Evolutionary conservation across 129 eudicot species (phyloP).

Genomic region (Rutidosis leptorrhynchoides): DNA sequence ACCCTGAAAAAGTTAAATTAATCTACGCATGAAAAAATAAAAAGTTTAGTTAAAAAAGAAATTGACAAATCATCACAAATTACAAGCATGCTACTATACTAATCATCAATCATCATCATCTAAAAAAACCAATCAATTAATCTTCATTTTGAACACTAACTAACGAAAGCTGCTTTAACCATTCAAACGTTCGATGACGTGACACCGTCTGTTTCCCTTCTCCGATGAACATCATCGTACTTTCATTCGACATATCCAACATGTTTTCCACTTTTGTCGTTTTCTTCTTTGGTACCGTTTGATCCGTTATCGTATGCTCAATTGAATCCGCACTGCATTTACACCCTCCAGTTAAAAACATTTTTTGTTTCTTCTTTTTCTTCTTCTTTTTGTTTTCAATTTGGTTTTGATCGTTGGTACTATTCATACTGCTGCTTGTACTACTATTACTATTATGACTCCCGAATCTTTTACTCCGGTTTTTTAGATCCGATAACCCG

Average conservation of each 20-base stretch:
- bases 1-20: slow-evolving; percentile 36
- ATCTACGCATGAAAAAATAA: slow-evolving; percentile 12
- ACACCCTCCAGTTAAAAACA: slow-evolving; percentile 50
- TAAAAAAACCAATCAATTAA: slow-evolving; percentile 15
- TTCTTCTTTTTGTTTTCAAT: slow-evolving; percentile 17
- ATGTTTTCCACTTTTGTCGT: slow-evolving; percentile 23
- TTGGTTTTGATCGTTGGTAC: slow-evolving; percentile 20
- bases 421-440: slow-evolving; percentile 34
- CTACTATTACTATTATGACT: slow-evolving; percentile 58
- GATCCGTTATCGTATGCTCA: slow-evolving; percentile 31
- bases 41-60: slow-evolving; percentile 23
- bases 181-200: slow-evolving; percentile 93
- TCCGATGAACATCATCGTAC: slow-evolving; percentile 5
- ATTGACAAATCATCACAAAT: slow-evolving; percentile 31
- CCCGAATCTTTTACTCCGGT: slow-evolving; percentile 41
- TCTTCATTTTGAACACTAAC: slow-evolving; percentile 34
- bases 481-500: slow-evolving; percentile 48
- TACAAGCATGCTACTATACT: slow-evolving; percentile 35
- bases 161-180: slow-evolving; percentile 87
- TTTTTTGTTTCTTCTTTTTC: slow-evolving; percentile 40
- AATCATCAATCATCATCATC: slow-evolving; percentile 26
- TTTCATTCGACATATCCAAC: slow-evolving; percentile 9
- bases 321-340: slow-evolving; percentile 51
- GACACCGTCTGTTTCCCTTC: slow-evolving; percentile 54
- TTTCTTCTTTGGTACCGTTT: slow-evolving; percentile 12